Percentiles rank a stretch among this genome's conserved stretches.
Conservation (phyloP, 1,284 basidiomycete species). For the Golubevia sp. region DNA sequence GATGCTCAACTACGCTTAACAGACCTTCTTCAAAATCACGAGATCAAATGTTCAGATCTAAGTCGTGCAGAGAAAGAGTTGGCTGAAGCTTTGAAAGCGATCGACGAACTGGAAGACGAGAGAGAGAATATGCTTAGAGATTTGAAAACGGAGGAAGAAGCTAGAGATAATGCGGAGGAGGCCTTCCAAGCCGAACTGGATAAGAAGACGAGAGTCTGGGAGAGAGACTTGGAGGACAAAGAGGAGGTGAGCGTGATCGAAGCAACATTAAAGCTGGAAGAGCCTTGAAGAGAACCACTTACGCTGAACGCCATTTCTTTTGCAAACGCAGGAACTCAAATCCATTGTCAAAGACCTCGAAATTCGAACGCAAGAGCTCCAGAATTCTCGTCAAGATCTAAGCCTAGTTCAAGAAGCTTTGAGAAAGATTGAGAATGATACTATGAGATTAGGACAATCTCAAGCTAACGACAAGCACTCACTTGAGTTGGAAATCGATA, state of each 20-base stretch:
- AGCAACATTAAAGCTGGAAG: slow-evolving; percentile 63
- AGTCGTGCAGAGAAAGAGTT: slow-evolving; percentile 23
- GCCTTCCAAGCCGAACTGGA: slow-evolving; percentile 25
- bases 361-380: slow-evolving; percentile 69
- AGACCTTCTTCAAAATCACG: slow-evolving; percentile 31
- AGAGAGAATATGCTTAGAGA: slow-evolving; percentile 73
- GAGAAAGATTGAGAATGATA: slow-evolving; percentile 67
- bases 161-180: slow-evolving; percentile 48
- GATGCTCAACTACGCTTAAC: not conserved
- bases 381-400: slow-evolving; percentile 72
- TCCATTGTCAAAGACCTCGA: slow-evolving; percentile 61
- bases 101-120: slow-evolving; percentile 64
- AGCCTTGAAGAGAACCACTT: slow-evolving; percentile 34
- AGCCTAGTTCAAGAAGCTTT: slow-evolving; percentile 75
- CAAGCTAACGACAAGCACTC: slow-evolving; percentile 82
- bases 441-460: slow-evolving; percentile 75
- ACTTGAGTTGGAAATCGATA: slow-evolving; percentile 85
- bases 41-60: slow-evolving; percentile 10
- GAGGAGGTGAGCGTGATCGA: slow-evolving; percentile 61
- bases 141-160: slow-evolving; percentile 66
- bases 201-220: slow-evolving; percentile 53
- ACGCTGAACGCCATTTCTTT: not conserved
- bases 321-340: slow-evolving; percentile 42
- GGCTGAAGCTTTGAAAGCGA: slow-evolving; percentile 62
- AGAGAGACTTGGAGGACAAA: slow-evolving; percentile 63